These are phyloP conservation scores for Ophiosphaerella herpotricha DNA, from an alignment of 2,329 filamentous ascomycete genomes.

Conservation along the genomic window DNA sequence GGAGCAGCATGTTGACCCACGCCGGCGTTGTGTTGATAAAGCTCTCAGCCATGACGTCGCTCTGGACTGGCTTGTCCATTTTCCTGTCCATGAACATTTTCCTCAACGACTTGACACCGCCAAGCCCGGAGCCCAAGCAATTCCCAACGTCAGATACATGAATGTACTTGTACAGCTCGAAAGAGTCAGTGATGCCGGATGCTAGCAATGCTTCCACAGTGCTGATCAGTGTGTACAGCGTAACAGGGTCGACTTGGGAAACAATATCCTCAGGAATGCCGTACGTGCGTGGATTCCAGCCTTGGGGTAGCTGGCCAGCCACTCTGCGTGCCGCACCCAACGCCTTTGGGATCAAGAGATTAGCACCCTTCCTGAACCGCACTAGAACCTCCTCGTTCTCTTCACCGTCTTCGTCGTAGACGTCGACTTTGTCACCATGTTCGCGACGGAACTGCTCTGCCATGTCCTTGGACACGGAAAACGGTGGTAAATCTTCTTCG, in stretches of 20 bases:
- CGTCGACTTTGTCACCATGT: slow-evolving; percentile 81
- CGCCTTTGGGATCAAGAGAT: slow-evolving; percentile 94
- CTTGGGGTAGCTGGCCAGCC: slow-evolving; percentile 93
- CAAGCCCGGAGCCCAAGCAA: slow-evolving; percentile 97
- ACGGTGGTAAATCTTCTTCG: slow-evolving; percentile 94
- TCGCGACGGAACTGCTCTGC: slow-evolving; percentile 96
- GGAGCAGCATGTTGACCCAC: slow-evolving; percentile 98
- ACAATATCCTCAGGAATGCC: slow-evolving; percentile 98
- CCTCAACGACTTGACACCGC: slow-evolving; percentile 88
- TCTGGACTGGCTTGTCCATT: slow-evolving; percentile 94
- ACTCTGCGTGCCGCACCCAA: slow-evolving; percentile 96
- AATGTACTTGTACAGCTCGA: slow-evolving; percentile 99
- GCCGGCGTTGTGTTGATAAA: slow-evolving; percentile 99
- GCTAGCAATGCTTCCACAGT: slow-evolving; percentile 89
- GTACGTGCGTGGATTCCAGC: slow-evolving; percentile 95
- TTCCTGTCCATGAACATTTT: slow-evolving; percentile 96
- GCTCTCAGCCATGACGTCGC: slow-evolving; percentile 97
- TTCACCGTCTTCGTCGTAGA: slow-evolving; percentile 92
- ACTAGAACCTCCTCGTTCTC: slow-evolving; percentile 91
- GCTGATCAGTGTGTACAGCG: slow-evolving; percentile 90
- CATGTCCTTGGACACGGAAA: slow-evolving; percentile 95
- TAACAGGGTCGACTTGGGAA: slow-evolving; percentile 94
- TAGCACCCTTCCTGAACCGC: slow-evolving; percentile 79
- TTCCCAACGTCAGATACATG: slow-evolving; percentile 98
- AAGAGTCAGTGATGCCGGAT: slow-evolving; percentile 95